Conservation (phyloP, 106 monocot genomes). For the Cymbidium sinense region DNA sequence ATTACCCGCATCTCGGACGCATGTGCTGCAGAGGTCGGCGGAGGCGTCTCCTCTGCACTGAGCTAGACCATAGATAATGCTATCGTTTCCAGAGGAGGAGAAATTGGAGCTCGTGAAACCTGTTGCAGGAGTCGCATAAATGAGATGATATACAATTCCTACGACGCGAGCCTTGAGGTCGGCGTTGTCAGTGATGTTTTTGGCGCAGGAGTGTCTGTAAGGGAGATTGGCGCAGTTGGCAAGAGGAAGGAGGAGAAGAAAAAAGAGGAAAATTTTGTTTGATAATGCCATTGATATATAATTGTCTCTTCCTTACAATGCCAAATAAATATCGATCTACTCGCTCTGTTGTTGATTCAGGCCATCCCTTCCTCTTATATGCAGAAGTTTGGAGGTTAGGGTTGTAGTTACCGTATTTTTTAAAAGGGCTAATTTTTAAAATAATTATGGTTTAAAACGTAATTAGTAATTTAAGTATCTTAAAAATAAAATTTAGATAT, state of each 20-base stretch:
- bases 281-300: neutral
- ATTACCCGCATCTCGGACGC: neutral
- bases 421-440: too few species aligned
- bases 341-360: too few species aligned
- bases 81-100: neutral
- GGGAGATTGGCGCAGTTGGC: neutral
- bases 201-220: neutral
- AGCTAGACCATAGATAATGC: neutral
- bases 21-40: neutral
- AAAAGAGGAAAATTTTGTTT: neutral
- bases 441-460: too few species aligned
- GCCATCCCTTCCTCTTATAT: too few species aligned
- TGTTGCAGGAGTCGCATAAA: neutral
- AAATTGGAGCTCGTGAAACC: neutral
- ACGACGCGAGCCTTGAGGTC: neutral
- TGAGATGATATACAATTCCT: neutral
- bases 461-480: too few species aligned
- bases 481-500: too few species aligned
- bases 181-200: neutral
- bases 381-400: too few species aligned
- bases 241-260: neutral
- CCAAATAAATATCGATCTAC: too few species aligned
- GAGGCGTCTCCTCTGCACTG: neutral
- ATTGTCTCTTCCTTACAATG: too few species aligned
- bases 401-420: too few species aligned